These are phyloP conservation scores for Leccinum pellstonianum DNA, from an alignment of 768 basidiomycete species.

Conservation along the genomic window DNA sequence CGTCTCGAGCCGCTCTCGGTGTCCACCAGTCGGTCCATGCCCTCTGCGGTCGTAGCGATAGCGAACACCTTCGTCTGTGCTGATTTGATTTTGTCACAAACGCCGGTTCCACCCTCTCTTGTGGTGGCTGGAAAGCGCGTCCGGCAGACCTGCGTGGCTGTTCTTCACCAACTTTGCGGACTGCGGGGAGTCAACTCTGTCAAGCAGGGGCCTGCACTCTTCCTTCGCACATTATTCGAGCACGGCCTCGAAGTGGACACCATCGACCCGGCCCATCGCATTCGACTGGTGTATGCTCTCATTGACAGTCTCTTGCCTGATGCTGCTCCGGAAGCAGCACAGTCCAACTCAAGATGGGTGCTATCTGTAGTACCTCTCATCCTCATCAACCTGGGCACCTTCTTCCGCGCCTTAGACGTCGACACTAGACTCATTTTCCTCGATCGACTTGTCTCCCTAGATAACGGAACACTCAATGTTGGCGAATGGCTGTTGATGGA, in stretches of 20 bases:
- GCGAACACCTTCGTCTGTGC: conserved; percentile 58
- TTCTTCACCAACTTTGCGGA: conserved; percentile 41
- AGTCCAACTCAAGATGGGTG: conserved; percentile 47
- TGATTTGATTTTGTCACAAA: conserved; percentile 42
- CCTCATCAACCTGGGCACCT: conserved; percentile 51
- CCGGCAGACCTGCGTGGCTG: conserved; percentile 50
- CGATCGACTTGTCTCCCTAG: conserved; percentile 51
- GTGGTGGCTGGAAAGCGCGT: conserved; percentile 36
- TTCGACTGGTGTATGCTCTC: conserved; percentile 55
- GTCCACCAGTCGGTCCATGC: conserved; percentile 50
- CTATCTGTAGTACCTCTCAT: conserved; percentile 54
- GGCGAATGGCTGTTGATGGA: conserved; percentile 67
- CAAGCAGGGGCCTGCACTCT: conserved; percentile 45
- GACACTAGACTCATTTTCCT: conserved; percentile 55
- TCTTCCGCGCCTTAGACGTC: conserved; percentile 57
- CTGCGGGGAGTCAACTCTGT: conserved; percentile 32
- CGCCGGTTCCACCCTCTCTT: conserved; percentile 31
- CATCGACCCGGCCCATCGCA: conserved; percentile 56
- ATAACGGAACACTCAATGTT: conserved; percentile 32
- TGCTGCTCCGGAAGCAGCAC: conserved; percentile 17
- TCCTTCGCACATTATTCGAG: conserved; percentile 58
- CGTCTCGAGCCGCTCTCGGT: conserved; percentile 48
- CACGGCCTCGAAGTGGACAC: conserved; percentile 39
- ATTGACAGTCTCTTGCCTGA: conserved; percentile 57
- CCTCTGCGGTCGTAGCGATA: conserved; percentile 41